These are phyloP conservation scores for Ganoderma sp. DNA, from an alignment of 1,284 basidiomycete species.

Conservation along the genomic window DNA sequence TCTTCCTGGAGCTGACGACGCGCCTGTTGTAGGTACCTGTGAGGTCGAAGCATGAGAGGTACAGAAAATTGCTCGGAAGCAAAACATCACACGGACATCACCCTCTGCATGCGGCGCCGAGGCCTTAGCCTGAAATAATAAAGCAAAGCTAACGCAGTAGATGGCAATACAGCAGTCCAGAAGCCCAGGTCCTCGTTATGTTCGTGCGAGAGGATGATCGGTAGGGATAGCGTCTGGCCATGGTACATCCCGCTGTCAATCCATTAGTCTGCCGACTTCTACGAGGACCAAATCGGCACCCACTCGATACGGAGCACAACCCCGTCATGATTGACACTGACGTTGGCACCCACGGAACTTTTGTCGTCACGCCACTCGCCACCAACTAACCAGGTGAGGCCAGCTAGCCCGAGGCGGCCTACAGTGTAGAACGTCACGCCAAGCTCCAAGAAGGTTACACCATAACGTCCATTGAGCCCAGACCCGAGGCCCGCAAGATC, in stretches of 20 bases:
- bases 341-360: conserved; percentile 39
- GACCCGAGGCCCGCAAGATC: conserved; percentile 39
- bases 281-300: conserved; percentile 30
- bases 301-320: conserved; percentile 45
- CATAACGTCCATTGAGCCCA: conserved; percentile 40
- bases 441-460: conserved; percentile 41
- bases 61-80: conserved; percentile 3
- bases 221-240: conserved; percentile 43
- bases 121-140: conserved; percentile 45
- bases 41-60: conserved; percentile 14
- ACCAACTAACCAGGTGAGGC: conserved; percentile 37
- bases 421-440: conserved; percentile 35
- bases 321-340: conserved; percentile 39
- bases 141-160: conserved; percentile 40
- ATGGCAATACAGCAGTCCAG: conserved; percentile 43
- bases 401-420: conserved; percentile 35
- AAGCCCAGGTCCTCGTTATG: conserved; percentile 39
- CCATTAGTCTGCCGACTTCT: conserved; percentile 13
- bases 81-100: conserved; percentile 37
- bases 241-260: conserved; percentile 41
- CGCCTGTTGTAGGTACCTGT: conserved; percentile 56
- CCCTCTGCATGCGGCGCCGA: conserved; percentile 39
- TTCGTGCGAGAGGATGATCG: conserved; percentile 44
- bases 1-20: conserved; percentile 60
- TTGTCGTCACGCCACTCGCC: conserved; percentile 40